Conservation (phyloP, 306 rosid genomes). For the Fagus sylvatica region DNA sequence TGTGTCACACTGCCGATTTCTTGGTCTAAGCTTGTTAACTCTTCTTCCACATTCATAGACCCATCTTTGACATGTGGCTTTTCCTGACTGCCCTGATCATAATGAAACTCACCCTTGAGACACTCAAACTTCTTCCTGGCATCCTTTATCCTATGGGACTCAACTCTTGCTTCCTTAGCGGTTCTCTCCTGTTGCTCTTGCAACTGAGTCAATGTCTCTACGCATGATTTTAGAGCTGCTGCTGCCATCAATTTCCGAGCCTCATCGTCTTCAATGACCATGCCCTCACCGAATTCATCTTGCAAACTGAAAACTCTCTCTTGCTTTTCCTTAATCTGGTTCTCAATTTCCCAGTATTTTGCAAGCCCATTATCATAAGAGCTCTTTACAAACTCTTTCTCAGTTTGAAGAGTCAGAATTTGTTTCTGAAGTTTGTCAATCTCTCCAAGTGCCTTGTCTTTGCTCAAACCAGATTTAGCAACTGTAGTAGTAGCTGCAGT, state of each 20-base stretch:
- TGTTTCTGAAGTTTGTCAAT: conserved; percentile 81
- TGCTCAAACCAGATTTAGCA: conserved; percentile 75
- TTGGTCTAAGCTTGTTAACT: conserved; percentile 28
- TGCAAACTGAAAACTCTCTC: conserved; percentile 64
- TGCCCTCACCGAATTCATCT: conserved; percentile 83
- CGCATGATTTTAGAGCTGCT: conserved; percentile 80
- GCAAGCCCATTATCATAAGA: conserved; percentile 65
- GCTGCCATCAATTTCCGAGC: conserved; percentile 91
- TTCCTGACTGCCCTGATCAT: conserved; percentile 26
- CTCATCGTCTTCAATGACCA: conserved; percentile 71
- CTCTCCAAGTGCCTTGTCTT: conserved; percentile 62
- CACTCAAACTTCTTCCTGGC: conserved; percentile 47
- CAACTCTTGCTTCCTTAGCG: conserved; percentile 57
- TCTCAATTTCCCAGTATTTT: conserved; percentile 75
- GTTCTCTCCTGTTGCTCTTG: conserved; percentile 64
- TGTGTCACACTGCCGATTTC: conserved; percentile 21
- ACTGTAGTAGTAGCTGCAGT: conserved; percentile 18
- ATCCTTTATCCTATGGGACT: conserved; percentile 55
- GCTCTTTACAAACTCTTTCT: conserved; percentile 84
- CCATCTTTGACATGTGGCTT: conserved; percentile 27
- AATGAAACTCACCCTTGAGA: conserved; percentile 52
- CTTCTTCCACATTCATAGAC: conserved; percentile 13
- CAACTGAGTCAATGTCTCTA: conserved; percentile 60
- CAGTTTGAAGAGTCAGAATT: conserved; percentile 79
- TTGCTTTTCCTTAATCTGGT: conserved; percentile 68